Evolutionary conservation across 352 stramenopile genomes (phyloP), one percentile per base, ranked within the genome.

Genomic region (Achlya hypogyna): DNA sequence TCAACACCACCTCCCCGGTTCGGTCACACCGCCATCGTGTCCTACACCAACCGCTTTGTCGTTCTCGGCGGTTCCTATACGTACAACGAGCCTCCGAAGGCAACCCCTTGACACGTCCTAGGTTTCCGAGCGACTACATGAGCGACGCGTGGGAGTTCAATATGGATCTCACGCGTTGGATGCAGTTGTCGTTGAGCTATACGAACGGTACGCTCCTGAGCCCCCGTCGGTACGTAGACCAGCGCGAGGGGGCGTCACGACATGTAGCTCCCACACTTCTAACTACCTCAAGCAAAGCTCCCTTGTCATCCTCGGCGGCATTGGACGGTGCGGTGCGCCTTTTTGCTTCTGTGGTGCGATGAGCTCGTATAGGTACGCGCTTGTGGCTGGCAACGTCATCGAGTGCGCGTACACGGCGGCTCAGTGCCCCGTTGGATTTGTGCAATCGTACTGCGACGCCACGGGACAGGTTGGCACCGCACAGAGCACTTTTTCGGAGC

Each of bases 51-150:
- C 14, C 84, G 82, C 56, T 45, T 90, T 5, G 72, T 78, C 29
- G 69, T 91, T 5, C 71, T 75, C 6, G 83, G 81, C 4, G 83
- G 83, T 12, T 91, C 83, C 16, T 88, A 80, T 54, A 76, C 73
- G 60, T 67, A 58, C 20, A 18, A 20, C 49, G 31, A 3, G 12
- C 25, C 2, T 38, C 31, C 1, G 10, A 28, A 12, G 29, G 23
- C 9, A n/a, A 32, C 1, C 14, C 10, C 12, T 47, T 12, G 18
- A 31, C 31, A 53, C n/a, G 23, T 54, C 49, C 14, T 67, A 67
- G 60, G n/a, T 91, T 91, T 60, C 83, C 83, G 5, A 87, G 74
- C 53, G 83, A 91, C 54, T 91, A 87, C 51, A 72, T 91, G 4
- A 76, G 72, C 32, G 83, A 91, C 42, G 69, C 74, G 16, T 91